phyloP scores from a whole-genome alignment of 2,329 filamentous ascomycete genomes.

The Aureobasidium sp. region DNA sequence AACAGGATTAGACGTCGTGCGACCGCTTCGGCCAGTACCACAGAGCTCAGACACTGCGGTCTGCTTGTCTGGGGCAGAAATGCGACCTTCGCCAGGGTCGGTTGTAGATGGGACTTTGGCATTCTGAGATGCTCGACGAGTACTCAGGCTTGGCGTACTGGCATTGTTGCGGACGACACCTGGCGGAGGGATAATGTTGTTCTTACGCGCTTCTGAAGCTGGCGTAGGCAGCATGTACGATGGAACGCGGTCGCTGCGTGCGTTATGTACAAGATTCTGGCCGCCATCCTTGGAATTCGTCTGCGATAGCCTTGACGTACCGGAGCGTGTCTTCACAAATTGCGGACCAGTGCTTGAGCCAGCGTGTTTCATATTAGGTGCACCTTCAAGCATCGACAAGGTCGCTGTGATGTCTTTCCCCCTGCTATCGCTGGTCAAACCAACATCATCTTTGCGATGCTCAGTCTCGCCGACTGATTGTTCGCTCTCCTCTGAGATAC shows the following conservation, averaged over 20 bases:
- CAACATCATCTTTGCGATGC: neutral
- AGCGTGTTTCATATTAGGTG: neutral
- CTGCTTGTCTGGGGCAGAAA: neutral
- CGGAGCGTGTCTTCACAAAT: neutral
- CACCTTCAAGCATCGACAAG: conserved; percentile 21
- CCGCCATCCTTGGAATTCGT: neutral
- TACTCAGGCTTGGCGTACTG: neutral
- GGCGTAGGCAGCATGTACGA: conserved; percentile 12
- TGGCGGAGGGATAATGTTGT: neutral
- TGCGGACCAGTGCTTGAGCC: neutral
- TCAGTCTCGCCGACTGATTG: neutral
- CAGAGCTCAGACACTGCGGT: neutral
- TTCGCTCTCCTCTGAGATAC: conserved; percentile 1
- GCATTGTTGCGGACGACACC: neutral
- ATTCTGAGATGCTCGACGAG: neutral
- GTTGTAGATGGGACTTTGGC: neutral
- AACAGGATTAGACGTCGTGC: neutral
- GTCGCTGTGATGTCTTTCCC: conserved; percentile 17
- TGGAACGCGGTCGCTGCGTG: neutral
- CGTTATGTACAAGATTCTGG: neutral
- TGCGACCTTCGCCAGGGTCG: neutral
- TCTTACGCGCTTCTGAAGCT: conserved; percentile 9
- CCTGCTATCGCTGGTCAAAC: neutral
- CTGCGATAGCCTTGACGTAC: neutral
- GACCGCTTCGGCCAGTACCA: neutral